Percentiles rank a stretch among this genome's conserved stretches.
Conservation (phyloP, 495 filamentous ascomycete genomes). For the Delitschia confertaspora region DNA sequence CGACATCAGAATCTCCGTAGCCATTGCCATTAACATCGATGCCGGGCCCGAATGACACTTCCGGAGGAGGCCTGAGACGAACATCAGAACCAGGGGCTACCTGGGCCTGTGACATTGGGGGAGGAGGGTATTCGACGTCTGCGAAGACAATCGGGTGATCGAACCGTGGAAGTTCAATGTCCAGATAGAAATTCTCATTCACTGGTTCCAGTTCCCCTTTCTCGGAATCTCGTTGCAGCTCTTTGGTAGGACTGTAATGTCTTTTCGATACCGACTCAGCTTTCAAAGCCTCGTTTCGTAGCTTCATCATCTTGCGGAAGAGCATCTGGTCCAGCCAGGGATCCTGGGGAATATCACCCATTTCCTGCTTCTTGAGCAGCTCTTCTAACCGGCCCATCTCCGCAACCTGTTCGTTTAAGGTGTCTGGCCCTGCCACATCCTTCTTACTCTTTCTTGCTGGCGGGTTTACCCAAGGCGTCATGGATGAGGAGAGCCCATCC, state of each 20-base stretch:
- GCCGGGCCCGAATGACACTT: constrained; percentile 74
- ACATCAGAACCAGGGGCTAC: constrained; percentile 53
- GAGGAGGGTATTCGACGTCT: constrained; percentile 82
- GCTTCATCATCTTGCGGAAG: constrained; percentile 74
- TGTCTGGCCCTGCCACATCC: constrained; percentile 35
- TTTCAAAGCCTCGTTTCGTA: constrained; percentile 22
- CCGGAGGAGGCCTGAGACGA: constrained; percentile 65
- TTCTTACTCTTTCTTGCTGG: constrained; percentile 43
- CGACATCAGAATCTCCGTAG: constrained; percentile 43
- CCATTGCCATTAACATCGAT: constrained; percentile 56
- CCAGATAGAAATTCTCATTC: constrained; percentile 74
- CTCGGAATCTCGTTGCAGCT: constrained; percentile 38
- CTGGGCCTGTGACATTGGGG: constrained; percentile 64
- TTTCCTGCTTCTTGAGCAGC: constrained; percentile 94
- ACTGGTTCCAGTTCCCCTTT: constrained; percentile 49
- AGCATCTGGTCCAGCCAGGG: constrained; percentile 94
- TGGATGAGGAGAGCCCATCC: constrained; percentile 73
- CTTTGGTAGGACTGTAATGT: constrained; percentile 2
- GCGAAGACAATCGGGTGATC: constrained; percentile 94
- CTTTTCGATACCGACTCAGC: constrained; percentile 12
- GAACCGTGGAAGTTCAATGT: constrained; percentile 87
- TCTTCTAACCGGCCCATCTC: constrained; percentile 78
- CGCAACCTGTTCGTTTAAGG: constrained; percentile 48
- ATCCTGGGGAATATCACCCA: constrained; percentile 84
- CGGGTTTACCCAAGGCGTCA: constrained; percentile 59